Conservation (phyloP, 2,329 filamentous ascomycete species). For the Cladophialophora bantiana region DNA sequence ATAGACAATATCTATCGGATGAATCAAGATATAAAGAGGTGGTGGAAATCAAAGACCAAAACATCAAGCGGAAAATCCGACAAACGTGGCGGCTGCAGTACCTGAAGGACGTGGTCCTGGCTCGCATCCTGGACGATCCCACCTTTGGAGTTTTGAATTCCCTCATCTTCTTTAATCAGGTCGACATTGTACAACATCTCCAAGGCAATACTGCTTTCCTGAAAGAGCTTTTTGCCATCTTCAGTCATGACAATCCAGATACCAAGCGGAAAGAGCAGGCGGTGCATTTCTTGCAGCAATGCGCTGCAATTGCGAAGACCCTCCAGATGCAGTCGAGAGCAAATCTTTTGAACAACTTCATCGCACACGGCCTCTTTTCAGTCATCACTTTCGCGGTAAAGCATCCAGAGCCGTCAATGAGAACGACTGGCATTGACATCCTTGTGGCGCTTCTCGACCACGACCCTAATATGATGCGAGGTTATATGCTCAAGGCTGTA, state of each 20-base stretch:
- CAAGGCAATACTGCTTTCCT: conserved; percentile 80
- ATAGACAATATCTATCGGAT: conserved; percentile 89
- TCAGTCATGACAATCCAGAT: conserved; percentile 69
- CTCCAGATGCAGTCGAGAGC: conserved; percentile 83
- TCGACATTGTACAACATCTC: conserved; percentile 96
- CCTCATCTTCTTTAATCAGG: conserved; percentile 98
- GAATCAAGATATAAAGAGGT: conserved; percentile 95
- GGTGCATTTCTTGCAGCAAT: conserved; percentile 95
- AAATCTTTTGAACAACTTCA: conserved; percentile 86
- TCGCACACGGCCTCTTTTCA: conserved; percentile 81
- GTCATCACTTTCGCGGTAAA: conserved; percentile 92
- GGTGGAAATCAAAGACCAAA: conserved; percentile 83
- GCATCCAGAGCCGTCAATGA: conserved; percentile 80
- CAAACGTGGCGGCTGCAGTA: conserved; percentile 96
- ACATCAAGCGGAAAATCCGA: conserved; percentile 88
- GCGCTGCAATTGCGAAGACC: conserved; percentile 91
- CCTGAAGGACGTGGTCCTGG: conserved; percentile 96
- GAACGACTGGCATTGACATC: conserved; percentile 92
- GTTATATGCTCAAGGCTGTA: conserved; percentile 90
- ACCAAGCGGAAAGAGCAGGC: conserved; percentile 86
- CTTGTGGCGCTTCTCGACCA: conserved; percentile 94
- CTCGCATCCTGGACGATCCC: conserved; percentile 93
- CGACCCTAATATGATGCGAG: conserved; percentile 90
- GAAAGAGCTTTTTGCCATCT: conserved; percentile 86
- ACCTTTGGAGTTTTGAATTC: conserved; percentile 98